phyloP scores from a whole-genome alignment of 768 basidiomycete species.

The Lepiota brunneoincarnata region DNA sequence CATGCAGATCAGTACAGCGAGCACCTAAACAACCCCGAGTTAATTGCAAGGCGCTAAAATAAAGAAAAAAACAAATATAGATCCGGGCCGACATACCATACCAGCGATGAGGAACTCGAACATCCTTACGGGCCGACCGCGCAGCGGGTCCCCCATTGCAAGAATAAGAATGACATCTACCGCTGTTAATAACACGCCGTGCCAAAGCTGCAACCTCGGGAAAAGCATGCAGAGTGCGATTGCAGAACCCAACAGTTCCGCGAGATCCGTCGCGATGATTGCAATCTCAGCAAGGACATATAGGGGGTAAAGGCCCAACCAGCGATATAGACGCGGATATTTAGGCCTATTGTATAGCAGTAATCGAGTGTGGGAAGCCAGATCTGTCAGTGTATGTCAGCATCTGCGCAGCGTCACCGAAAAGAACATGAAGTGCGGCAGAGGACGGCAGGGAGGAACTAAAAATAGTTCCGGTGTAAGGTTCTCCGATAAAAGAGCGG shows the following conservation, averaged over 20 bases:
- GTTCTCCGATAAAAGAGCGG: neutral
- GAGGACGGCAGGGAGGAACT: no score
- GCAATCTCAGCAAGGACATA: conserved; percentile 66
- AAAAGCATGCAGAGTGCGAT: conserved; percentile 79
- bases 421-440: neutral
- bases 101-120: conserved; percentile 66
- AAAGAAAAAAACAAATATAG: neutral
- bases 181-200: conserved; percentile 65
- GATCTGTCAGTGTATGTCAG: conserved; percentile 30
- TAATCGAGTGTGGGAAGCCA: conserved; percentile 58
- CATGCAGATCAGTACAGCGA: conserved; percentile 79
- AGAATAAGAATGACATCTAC: conserved; percentile 71
- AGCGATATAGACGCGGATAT: conserved; percentile 54
- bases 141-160: conserved; percentile 66
- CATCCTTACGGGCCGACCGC: conserved; percentile 59
- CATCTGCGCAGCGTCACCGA: neutral
- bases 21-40: conserved; percentile 35
- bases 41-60: neutral
- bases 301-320: conserved; percentile 61
- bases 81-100: conserved; percentile 41
- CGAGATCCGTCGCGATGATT: conserved; percentile 76
- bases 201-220: conserved; percentile 66
- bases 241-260: conserved; percentile 79
- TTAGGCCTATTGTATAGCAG: conserved; percentile 63
- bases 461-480: no score